Evolutionary conservation across 2,329 filamentous ascomycete genomes (phyloP).

Genomic region (Furcasterigmium sp.): DNA sequence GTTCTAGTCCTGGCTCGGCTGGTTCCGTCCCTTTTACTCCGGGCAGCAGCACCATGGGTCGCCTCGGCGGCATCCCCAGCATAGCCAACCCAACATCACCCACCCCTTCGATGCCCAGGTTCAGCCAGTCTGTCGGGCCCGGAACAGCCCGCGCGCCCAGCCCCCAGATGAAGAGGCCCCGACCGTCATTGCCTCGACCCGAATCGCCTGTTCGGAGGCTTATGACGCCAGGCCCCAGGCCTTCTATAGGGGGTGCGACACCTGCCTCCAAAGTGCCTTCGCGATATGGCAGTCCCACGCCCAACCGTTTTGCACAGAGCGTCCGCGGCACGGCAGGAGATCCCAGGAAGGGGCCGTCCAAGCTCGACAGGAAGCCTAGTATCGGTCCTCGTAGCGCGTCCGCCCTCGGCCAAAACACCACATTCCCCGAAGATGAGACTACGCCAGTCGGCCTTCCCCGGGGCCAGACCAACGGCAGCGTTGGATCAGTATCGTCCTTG

Average conservation of each 20-base stretch:
- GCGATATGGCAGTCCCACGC: slow-evolving; percentile 58
- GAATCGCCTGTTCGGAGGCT: slow-evolving; percentile 76
- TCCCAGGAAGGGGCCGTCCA: slow-evolving; percentile 49
- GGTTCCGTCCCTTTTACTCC: slow-evolving; percentile 61
- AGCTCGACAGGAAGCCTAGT: slow-evolving; percentile 44
- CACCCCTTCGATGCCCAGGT: slow-evolving; percentile 65
- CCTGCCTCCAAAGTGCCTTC: slow-evolving; percentile 45
- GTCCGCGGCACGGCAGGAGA: slow-evolving; percentile 57
- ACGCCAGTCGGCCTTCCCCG: slow-evolving; percentile 47
- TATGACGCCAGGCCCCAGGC: slow-evolving; percentile 53
- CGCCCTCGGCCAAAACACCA: slow-evolving; percentile 44
- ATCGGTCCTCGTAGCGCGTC: slow-evolving; percentile 54
- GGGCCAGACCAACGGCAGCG: slow-evolving; percentile 47
- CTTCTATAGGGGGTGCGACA: slow-evolving; percentile 44
- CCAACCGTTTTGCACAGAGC: slow-evolving; percentile 59
- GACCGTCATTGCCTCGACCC: slow-evolving; percentile 77
- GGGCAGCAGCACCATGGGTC: slow-evolving; percentile 52
- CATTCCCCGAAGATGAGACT: slow-evolving; percentile 52
- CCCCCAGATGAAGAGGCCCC: slow-evolving; percentile 64
- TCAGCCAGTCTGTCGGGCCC: slow-evolving; percentile 83
- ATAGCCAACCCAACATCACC: slow-evolving; percentile 59
- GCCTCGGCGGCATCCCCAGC: slow-evolving; percentile 51
- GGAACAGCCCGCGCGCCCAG: slow-evolving; percentile 57
- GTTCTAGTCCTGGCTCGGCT: slow-evolving; percentile 44
- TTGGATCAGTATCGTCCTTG: slow-evolving; percentile 51